These are phyloP conservation scores for Penicillium sp. DNA, from an alignment of 2,329 filamentous ascomycete species.

Conservation along the genomic window DNA sequence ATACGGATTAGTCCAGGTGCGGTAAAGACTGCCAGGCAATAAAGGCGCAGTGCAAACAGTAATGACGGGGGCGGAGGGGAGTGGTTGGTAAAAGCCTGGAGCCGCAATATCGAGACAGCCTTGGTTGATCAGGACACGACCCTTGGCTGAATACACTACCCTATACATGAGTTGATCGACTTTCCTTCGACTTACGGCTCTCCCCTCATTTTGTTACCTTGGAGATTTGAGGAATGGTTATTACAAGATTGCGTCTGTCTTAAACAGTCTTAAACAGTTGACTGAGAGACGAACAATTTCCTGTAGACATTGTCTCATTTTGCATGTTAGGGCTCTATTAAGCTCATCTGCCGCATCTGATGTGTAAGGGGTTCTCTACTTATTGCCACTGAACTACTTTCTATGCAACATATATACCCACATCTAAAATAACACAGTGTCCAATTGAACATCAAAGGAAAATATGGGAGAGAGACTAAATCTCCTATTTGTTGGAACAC, in stretches of 20 bases:
- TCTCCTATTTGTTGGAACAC: background rate
- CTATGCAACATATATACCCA: background rate
- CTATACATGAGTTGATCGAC: conserved; percentile 8
- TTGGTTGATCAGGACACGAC: conserved; percentile 8
- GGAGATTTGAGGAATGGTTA: background rate
- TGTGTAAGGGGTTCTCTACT: conserved; percentile 7
- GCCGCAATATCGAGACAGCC: background rate
- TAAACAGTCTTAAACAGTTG: background rate
- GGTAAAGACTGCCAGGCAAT: background rate
- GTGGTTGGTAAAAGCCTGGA: background rate
- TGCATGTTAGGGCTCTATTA: conserved; percentile 7
- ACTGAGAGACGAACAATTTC: background rate
- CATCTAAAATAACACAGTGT: background rate
- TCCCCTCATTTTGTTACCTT: conserved; percentile 3
- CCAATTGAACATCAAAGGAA: background rate
- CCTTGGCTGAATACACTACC: background rate
- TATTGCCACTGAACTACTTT: background rate
- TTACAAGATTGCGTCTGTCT: background rate
- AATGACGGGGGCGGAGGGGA: background rate
- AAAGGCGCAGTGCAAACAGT: background rate
- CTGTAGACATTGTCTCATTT: conserved; percentile 3
- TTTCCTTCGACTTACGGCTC: background rate
- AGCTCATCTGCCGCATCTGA: conserved; percentile 3
- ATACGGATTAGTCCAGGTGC: background rate
- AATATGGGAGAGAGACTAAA: background rate